phyloP scores from a whole-genome alignment of 306 rosid species.

The Trifolium fragiferum region DNA sequence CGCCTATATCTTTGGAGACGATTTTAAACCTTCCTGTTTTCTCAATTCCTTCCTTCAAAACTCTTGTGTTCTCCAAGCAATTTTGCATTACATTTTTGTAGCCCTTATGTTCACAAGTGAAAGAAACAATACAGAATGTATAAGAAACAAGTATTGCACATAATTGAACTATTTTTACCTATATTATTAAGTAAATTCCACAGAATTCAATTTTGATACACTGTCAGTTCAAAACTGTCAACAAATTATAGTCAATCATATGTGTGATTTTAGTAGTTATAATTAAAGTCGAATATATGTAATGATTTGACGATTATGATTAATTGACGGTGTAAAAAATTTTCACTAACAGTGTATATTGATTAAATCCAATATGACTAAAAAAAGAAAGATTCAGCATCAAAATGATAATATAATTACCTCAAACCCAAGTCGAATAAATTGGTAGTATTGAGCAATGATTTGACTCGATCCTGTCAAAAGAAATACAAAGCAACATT shows the following conservation, averaged over 20 bases:
- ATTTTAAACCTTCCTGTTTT: slow-evolving; percentile 67
- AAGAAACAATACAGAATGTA: slow-evolving; percentile 5
- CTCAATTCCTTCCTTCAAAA: slow-evolving; percentile 64
- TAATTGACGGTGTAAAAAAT: too few species aligned
- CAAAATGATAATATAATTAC: slow-evolving; percentile 44
- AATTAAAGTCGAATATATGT: too few species aligned
- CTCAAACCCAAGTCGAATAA: slow-evolving; percentile 85
- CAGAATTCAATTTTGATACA: not conserved
- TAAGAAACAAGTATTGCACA: slow-evolving; percentile 3
- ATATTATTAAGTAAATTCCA: not conserved
- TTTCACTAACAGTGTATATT: too few species aligned
- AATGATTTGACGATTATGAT: too few species aligned
- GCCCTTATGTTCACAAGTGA: slow-evolving; percentile 53
- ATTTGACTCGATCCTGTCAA: slow-evolving; percentile 88
- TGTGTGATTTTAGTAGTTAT: too few species aligned
- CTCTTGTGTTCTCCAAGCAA: slow-evolving; percentile 65
- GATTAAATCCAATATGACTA: not conserved
- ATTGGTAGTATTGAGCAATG: slow-evolving; percentile 87
- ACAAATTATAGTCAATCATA: too few species aligned
- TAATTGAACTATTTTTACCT: not conserved
- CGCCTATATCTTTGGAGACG: slow-evolving; percentile 79
- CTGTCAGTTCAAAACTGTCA: too few species aligned
- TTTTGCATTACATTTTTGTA: slow-evolving; percentile 78
- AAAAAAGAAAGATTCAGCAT: not conserved
- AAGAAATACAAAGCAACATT: slow-evolving; percentile 7